Conservation (phyloP, 371 early-diverging fungal genomes). For the Mucor mucedo region DNA sequence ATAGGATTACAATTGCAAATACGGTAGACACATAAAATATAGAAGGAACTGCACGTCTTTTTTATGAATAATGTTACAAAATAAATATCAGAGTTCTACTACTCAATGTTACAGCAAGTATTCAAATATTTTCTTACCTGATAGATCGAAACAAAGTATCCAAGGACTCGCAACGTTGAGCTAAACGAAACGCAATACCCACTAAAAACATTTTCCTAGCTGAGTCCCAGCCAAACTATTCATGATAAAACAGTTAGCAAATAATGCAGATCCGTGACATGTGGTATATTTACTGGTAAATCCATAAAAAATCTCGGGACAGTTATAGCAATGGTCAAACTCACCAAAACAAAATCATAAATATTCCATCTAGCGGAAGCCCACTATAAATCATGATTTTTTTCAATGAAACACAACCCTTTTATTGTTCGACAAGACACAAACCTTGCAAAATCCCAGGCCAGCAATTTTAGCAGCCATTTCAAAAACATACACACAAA, state of each 20-base stretch:
- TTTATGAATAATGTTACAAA: not conserved
- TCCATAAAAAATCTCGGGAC: constrained; percentile 32
- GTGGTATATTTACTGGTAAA: constrained; percentile 27
- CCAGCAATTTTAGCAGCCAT: constrained; percentile 49
- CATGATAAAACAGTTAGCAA: no score
- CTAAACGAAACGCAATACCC: constrained; percentile 55
- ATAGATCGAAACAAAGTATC: constrained; percentile 53
- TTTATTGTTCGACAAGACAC: not conserved
- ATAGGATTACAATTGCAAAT: constrained; percentile 47
- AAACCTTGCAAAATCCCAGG: constrained; percentile 51
- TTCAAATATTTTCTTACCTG: constrained; percentile 33
- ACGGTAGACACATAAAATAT: constrained; percentile 54
- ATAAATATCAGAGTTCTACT: not conserved
- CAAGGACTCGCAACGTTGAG: constrained; percentile 53
- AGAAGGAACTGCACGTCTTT: constrained; percentile 51
- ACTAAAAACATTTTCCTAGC: constrained; percentile 38
- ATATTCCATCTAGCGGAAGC: constrained; percentile 53
- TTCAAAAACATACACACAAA: constrained; percentile 49
- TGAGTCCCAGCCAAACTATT: constrained; percentile 15
- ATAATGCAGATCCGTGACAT: not conserved
- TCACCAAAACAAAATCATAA: constrained; percentile 46
- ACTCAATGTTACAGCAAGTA: no score
- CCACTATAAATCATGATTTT: constrained; percentile 34
- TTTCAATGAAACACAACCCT: not conserved
- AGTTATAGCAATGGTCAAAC: constrained; percentile 31